Evolutionary conservation across 192 early-diverging fungal genomes (phyloP).

Genomic region (Entophlyctis helioformis): DNA sequence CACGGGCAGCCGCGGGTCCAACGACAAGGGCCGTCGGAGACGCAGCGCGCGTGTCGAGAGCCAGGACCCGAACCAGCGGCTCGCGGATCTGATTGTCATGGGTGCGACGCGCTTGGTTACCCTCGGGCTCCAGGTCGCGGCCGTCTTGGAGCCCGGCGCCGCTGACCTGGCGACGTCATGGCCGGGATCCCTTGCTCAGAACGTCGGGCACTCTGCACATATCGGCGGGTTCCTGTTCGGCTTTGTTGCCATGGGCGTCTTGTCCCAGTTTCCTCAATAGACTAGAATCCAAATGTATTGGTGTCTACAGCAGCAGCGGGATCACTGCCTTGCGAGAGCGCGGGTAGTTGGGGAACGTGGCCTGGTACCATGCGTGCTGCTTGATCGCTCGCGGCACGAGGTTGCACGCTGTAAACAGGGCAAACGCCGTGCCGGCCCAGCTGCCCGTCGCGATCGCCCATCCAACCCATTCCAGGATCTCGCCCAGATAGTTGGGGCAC

Average conservation of each 20-base stretch:
- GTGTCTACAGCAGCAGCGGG: conserved; percentile 21
- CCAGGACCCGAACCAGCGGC: background rate
- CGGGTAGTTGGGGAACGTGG: conserved; percentile 23
- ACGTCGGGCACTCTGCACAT: background rate
- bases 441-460: conserved; percentile 15
- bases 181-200: background rate
- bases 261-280: no score
- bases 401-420: conserved; percentile 18
- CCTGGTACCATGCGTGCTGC: conserved; percentile 17
- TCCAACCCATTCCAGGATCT: conserved; percentile 28
- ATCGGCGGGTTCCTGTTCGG: background rate
- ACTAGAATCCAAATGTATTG: no score
- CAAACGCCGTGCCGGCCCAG: conserved; percentile 6
- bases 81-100: background rate
- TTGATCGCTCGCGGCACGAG: conserved; percentile 18
- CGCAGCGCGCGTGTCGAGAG: no score
- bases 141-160: background rate
- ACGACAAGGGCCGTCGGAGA: no score
- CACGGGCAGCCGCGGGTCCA: no score
- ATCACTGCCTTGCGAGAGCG: conserved; percentile 13
- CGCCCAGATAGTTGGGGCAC: conserved; percentile 20
- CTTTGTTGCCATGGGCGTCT: background rate
- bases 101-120: background rate
- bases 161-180: background rate
- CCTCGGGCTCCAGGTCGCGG: background rate